A percentile compares a stretch with the other conserved stretches of the same genome.
Evolutionary conservation across 805 yeast genomes (phyloP).

Genomic region (Saturnispora serradocipensis): DNA sequence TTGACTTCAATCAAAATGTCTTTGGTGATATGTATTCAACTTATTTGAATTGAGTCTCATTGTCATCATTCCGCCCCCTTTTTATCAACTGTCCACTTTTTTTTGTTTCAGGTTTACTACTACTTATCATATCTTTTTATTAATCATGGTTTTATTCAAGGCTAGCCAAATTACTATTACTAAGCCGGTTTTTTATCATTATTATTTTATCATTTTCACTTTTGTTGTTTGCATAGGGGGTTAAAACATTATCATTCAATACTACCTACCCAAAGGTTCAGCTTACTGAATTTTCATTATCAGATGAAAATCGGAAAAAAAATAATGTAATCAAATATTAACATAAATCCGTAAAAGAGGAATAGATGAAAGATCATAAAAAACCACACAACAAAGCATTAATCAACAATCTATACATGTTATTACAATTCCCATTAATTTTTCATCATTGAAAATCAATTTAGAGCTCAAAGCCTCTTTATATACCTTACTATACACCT

Average conservation of each 20-base stretch:
- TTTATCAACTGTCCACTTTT: background rate
- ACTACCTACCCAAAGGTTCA: background rate
- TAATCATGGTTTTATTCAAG: background rate
- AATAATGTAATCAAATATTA: background rate
- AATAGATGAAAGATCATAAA: background rate
- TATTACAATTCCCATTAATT: background rate
- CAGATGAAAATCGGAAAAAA: background rate
- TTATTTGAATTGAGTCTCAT: background rate
- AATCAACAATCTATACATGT: background rate
- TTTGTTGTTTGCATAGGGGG: background rate
- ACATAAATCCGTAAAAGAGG: background rate
- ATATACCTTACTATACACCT: background rate
- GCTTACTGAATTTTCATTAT: background rate
- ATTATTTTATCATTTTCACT: background rate
- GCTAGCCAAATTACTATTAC: background rate
- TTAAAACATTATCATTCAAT: background rate
- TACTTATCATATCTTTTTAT: background rate
- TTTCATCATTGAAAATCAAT: background rate
- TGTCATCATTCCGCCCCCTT: background rate
- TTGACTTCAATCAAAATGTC: slow-evolving; percentile 76
- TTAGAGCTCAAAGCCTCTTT: background rate
- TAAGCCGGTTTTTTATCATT: background rate
- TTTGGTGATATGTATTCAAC: slow-evolving; percentile 56
- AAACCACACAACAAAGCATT: background rate
- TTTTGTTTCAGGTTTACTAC: background rate